These are phyloP conservation scores for Lizanozyma gosingica DNA, from an alignment of 1,139 yeast species.

Conservation along the genomic window DNA sequence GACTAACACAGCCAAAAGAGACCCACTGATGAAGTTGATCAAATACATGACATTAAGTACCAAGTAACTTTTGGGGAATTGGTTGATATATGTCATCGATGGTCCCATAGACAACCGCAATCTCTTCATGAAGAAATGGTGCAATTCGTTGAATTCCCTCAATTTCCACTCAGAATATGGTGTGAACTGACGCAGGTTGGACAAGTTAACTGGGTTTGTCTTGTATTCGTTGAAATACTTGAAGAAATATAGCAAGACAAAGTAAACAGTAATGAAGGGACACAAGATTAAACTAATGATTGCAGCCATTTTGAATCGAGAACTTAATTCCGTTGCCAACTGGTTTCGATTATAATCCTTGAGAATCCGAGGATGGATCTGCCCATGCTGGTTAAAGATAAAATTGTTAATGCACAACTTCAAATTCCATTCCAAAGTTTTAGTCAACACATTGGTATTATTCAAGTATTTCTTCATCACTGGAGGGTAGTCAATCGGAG, in stretches of 20 bases:
- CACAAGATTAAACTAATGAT: conserved; percentile 71
- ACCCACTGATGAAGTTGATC: conserved; percentile 74
- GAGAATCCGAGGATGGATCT: conserved; percentile 63
- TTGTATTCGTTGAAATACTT: conserved; percentile 89
- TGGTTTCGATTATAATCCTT: conserved; percentile 64
- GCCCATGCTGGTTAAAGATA: conserved; percentile 78
- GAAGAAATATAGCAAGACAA: conserved; percentile 75
- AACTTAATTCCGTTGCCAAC: conserved; percentile 59
- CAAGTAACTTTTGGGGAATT: conserved; percentile 77
- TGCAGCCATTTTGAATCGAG: conserved; percentile 83
- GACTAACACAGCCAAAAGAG: conserved; percentile 82
- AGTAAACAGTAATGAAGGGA: conserved; percentile 79
- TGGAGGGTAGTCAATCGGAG: conserved; percentile 31
- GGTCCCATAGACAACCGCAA: conserved; percentile 68
- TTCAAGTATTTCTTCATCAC: conserved; percentile 4
- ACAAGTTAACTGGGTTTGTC: conserved; percentile 75
- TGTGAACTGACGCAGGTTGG: conserved; percentile 77
- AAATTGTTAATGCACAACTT: conserved; percentile 82
- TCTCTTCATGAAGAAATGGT: conserved; percentile 76
- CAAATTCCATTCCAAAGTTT: conserved; percentile 90
- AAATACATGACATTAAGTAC: conserved; percentile 46
- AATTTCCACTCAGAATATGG: conserved; percentile 94
- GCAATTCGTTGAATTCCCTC: conserved; percentile 86
- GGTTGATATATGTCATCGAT: conserved; percentile 78
- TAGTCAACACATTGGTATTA: conserved; percentile 45